phyloP scores from a whole-genome alignment of 345 rosid species.

The Camelina sativa region DNA sequence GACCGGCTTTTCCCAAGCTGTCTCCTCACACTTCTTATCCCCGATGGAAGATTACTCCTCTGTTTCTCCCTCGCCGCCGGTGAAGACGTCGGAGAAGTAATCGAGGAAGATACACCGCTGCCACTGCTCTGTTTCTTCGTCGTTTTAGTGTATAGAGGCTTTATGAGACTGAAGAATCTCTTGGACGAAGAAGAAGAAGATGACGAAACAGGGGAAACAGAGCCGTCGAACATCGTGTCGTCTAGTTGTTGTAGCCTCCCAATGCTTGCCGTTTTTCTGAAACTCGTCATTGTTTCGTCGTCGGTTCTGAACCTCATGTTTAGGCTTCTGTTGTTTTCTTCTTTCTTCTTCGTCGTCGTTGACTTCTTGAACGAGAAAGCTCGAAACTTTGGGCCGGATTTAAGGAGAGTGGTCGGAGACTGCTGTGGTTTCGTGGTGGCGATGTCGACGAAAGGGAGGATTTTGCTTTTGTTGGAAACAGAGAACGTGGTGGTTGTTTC shows the following conservation, averaged over 20 bases:
- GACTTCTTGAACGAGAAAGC: conserved; percentile 64
- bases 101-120: conserved; percentile 1
- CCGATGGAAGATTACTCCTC: conserved; percentile 54
- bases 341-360: conserved; percentile 18
- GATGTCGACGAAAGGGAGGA: conserved; percentile 68
- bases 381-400: conserved; percentile 67
- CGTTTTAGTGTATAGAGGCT: conserved; percentile 65
- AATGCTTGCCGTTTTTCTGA: conserved; percentile 34
- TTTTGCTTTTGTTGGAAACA: conserved; percentile 60
- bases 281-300: conserved; percentile 31
- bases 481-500: conserved; percentile 41
- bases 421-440: conserved; percentile 55
- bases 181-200: conserved; percentile 42
- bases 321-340: conserved; percentile 44
- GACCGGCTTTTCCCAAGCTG: conserved; percentile 80
- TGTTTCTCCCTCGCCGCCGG: conserved; percentile 57
- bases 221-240: conserved; percentile 28
- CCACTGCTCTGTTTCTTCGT: conserved; percentile 44
- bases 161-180: conserved; percentile 67
- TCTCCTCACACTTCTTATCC: conserved; percentile 50
- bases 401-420: conserved; percentile 63
- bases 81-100: conserved; percentile 53
- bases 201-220: conserved; percentile 29
- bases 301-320: conserved; percentile 54
- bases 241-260: conserved; percentile 9